Evolutionary conservation across 2,329 filamentous ascomycete species (phyloP), one percentile per base, ranked within the genome.

Genomic region (Davidsoniella virescens): DNA sequence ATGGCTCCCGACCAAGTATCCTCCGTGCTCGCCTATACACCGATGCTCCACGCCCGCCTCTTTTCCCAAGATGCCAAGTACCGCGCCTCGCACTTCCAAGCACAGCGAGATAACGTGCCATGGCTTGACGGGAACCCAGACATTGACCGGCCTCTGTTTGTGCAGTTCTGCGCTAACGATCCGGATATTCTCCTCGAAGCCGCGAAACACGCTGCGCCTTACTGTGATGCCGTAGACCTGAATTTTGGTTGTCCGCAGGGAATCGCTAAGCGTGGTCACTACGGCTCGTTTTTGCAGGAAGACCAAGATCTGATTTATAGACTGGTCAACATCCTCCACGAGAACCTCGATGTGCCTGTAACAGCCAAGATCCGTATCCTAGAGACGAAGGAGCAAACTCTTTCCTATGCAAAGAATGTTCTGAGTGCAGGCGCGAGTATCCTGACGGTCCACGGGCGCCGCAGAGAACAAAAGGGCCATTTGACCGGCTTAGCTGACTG

Each of bases 171-270:
- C 70, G 84, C 87, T 55, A 93, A 92, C 64, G 80, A 92, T 54
- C 78, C 87, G 0, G 74, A 83, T n/a, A 78, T 83, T 49, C 73
- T 94, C 17, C 77, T 96, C 44, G 72, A 73, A 25, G 87, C 92
- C 0, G 92, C 90, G 0, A 73, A 75, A 55, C 73, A 81, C 54
- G 88, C 87, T 0, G 80, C 84, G 4, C 85, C 87, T 0, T 84
- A 88, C 64, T 96, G 90, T 65, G 92, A 98, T 63, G 92, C 92
- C 6, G 83, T 98, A 3, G 92, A 98, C 63, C 67, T 98, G 58
- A 98, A 98, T 62, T 71, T 98, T 4, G 92, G 92, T 6, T 98
- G 92, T 65, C 92, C 92, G 1, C 92, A 98, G 62, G 90, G 90
- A 1, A 98, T 98, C 57, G 92, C 92, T 33, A 78, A 78, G 62